Base-by-base conservation (phyloP, 2,329 filamentous ascomycete species). In the Colletotrichum sp. region DNA sequence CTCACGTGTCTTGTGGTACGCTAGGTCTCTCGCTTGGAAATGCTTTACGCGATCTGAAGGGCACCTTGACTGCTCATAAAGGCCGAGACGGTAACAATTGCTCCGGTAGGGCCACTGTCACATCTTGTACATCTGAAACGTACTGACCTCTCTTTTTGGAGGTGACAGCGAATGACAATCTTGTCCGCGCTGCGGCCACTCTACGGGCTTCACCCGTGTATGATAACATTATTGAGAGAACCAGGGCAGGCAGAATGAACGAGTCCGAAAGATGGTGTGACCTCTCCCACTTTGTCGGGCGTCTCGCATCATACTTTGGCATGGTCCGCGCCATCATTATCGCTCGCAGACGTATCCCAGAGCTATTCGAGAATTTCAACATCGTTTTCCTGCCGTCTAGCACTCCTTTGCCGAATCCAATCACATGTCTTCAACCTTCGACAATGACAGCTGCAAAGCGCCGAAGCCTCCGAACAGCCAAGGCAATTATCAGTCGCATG, bases 331-430 rank as follows among this genome's bases (percentile, higher is more conserved):
- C 64, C 3, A 78, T 84, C 4, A 72, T 82, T 8, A 61, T 76
- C 3, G 79, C 81, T 1, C 78, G 80, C 22, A 15, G 29, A 1
- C 64, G 76, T 8, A 85, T 82, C 79, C 81, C 82, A 0, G 78
- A 79, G 13, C 77, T 86, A 2, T 87, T 86, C 16, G 79, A 75
- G 6, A 16, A 8, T 8, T 15, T 66, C 3, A 59, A 79, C 7
- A 79, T 87, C 13, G 71, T 75, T 0, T 67, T 76, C 2, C 52
- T 86, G 0, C 57, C 77, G 0, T 86, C 85, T 0, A 83, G 78
- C 12, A 32, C 8, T 1, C n/a, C 66, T 0, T 49, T 77, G 1
- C 8, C 32, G 0, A 81, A 82, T 11, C 82, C 82, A 0, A 76
- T 76, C 62, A 61, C 25, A 4, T 59, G 59, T 6, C 59, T 75